Conservation (phyloP, 371 early-diverging fungal species). For the Rhizopus arrhizus region DNA sequence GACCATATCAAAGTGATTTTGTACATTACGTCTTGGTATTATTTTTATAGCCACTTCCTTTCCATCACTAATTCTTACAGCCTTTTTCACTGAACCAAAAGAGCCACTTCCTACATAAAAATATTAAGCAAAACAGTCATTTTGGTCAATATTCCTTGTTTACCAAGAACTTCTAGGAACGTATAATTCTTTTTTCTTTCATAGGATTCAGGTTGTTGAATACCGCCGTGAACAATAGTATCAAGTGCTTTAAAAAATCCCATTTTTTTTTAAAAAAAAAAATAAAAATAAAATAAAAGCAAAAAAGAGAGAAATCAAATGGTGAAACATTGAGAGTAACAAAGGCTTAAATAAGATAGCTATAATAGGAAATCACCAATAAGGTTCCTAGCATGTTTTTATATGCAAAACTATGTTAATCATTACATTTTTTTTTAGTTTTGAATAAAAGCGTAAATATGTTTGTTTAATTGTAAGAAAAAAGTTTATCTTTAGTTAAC, state of each 20-base stretch:
- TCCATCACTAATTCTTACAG: slow-evolving; percentile 51
- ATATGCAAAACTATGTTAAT: no score
- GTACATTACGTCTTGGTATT: slow-evolving; percentile 67
- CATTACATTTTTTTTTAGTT: no score
- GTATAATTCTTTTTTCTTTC: slow-evolving; percentile 69
- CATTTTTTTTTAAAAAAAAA: slow-evolving; percentile 12
- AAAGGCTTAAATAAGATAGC: no score
- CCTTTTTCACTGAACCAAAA: slow-evolving; percentile 76
- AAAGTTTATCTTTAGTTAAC: no score
- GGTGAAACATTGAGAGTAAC: no score
- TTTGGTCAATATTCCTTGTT: neutral
- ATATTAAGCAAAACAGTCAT: neutral
- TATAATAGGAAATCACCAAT: no score
- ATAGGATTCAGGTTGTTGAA: slow-evolving; percentile 62
- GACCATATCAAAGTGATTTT: slow-evolving; percentile 72
- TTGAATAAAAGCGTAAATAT: no score
- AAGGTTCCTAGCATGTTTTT: no score
- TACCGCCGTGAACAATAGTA: slow-evolving; percentile 26
- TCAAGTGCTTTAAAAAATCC: slow-evolving; percentile 21
- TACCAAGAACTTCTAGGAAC: slow-evolving; percentile 64
- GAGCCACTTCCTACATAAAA: slow-evolving; percentile 67
- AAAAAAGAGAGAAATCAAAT: neutral
- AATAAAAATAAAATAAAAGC: slow-evolving; percentile 6
- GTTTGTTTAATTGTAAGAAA: no score
- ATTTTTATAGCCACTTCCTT: slow-evolving; percentile 76